Base-by-base conservation (phyloP, 441 rosid species). In the Iberis amara region DNA sequence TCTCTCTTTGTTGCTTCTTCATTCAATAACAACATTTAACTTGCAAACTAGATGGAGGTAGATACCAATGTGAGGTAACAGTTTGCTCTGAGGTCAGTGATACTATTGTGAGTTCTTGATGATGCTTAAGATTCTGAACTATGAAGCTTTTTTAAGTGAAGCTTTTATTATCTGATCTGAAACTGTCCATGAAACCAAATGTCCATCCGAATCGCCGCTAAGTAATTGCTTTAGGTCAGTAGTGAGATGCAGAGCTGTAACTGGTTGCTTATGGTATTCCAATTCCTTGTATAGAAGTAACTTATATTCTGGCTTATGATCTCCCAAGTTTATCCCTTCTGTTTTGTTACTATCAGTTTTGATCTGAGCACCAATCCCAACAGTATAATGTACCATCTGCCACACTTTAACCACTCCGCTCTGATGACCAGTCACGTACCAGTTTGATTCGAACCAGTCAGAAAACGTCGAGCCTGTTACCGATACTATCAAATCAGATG, bases 351-450 rank as follows among this genome's bases (percentile, higher is more conserved):
- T 50, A 52, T 11, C 10, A 8, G 68, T 54, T 61, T 71, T 76
- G 58, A 65, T 69, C 33, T 33, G 44, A 53, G 56, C 55, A 57
- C 57, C 73, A 61, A 70, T 82, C 9, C 69, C 74, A 65, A 57
- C 74, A 8, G 96, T 57, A 68, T 61, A 64, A 71, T 90, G 88
- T 47, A 85, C 65, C 96, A 87, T 82, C 40, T 76, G 84, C 98
- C 98, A 90, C 49, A 90, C 82, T 73, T 79, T 90, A 41, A 90
- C 69, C 0, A 95, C 84, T 24, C 98, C 98, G 64, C 94, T 90
- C 68, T 87, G 98, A 66, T 87, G 98, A 46, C 98, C 98, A 4
- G 98, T 85, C 52, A 75, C 95, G 24, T 78, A 87, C 95, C 96
- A 90, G 57, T 70, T 79, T 23, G 83, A 81, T 68, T 85, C 96